A percentile compares a stretch with the other conserved stretches of the same genome.
phyloP scores from a whole-genome alignment of 78 protist genomes.

The Cavenderia fasciculata region DNA sequence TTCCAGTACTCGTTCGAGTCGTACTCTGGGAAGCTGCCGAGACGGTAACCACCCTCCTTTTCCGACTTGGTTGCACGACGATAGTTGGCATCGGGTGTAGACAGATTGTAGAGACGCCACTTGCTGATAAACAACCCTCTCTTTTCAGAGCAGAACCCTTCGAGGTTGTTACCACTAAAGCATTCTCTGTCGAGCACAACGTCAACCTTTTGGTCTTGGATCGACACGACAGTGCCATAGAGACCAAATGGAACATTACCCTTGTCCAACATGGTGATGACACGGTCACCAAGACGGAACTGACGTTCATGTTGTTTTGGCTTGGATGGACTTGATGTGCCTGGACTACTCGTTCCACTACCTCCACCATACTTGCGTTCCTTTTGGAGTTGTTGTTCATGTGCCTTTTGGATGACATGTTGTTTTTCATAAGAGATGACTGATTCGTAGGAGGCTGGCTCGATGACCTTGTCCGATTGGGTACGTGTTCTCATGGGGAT shows the following conservation, averaged over 20 bases:
- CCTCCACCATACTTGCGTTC: neutral
- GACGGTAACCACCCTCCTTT: too few species aligned
- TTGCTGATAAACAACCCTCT: constrained; percentile 58
- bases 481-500: neutral
- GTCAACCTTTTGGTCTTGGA: constrained; percentile 62
- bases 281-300: constrained; percentile 58
- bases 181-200: constrained; percentile 44
- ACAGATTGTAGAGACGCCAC: constrained; percentile 42
- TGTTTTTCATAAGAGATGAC: constrained; percentile 19
- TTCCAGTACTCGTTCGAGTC: constrained; percentile 59
- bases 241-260: constrained; percentile 74
- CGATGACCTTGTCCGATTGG: neutral
- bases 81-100: constrained; percentile 13
- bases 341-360: neutral
- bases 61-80: neutral
- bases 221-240: constrained; percentile 31
- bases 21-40: neutral
- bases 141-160: constrained; percentile 45
- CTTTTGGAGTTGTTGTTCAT: neutral
- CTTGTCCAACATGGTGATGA: constrained; percentile 26
- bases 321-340: neutral
- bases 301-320: neutral
- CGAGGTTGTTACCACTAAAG: constrained; percentile 25
- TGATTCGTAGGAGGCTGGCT: constrained; percentile 55
- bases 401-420: neutral